phyloP scores from a whole-genome alignment of 345 rosid species.

The Anastatica hierochuntica region DNA sequence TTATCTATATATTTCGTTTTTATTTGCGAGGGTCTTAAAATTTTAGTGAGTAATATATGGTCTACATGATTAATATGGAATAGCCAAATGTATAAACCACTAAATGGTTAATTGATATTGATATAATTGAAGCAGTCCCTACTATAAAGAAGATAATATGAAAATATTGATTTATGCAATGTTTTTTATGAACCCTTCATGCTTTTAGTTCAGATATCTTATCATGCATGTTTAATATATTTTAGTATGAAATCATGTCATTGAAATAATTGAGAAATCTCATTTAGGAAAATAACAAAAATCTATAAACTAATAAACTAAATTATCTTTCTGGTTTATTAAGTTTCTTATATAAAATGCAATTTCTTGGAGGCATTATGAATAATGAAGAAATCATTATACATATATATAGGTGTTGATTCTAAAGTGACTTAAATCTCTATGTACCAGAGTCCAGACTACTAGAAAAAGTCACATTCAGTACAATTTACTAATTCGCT shows the following conservation, averaged over 20 bases:
- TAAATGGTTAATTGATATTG: neutral
- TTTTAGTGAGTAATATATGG: neutral
- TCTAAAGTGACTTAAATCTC: neutral
- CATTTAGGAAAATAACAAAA: constrained; percentile 19
- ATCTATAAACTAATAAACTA: constrained; percentile 9
- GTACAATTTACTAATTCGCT: no score
- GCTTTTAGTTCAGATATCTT: constrained; percentile 11
- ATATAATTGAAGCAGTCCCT: constrained; percentile 16
- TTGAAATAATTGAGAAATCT: constrained; percentile 21
- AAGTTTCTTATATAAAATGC: neutral
- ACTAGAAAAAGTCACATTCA: no score
- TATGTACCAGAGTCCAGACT: no score
- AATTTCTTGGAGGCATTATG: constrained; percentile 7
- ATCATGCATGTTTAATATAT: constrained; percentile 4
- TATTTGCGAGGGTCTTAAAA: neutral
- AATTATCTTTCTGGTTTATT: constrained; percentile 10
- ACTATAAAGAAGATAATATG: constrained; percentile 9
- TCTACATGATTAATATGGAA: neutral
- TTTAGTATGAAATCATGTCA: constrained; percentile 11
- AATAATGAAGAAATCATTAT: neutral
- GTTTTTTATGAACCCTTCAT: neutral
- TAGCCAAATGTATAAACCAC: neutral
- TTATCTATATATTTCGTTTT: neutral
- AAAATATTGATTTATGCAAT: neutral
- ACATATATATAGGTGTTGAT: neutral